Conservation (phyloP, 305 asterid genomes). For the Caryopteris hybrid region DNA sequence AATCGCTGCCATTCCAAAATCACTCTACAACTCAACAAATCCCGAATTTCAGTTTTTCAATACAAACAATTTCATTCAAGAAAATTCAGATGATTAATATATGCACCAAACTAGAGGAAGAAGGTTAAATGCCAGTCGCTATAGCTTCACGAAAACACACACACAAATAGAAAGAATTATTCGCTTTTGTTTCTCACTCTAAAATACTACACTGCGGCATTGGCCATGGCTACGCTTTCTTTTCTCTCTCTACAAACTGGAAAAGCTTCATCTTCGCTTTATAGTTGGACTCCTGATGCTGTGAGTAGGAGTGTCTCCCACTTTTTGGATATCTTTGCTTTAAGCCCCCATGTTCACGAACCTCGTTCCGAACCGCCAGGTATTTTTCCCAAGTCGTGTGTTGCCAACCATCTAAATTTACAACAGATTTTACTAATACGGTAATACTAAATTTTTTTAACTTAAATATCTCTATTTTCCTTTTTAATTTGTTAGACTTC, state of each 20-base stretch:
- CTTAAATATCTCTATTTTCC: not conserved
- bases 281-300: constrained; percentile 18
- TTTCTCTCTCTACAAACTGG: constrained; percentile 24
- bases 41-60: constrained; percentile 10
- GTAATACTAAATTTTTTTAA: not conserved
- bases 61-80: constrained; percentile 19
- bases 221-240: constrained; percentile 24
- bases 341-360: constrained; percentile 27
- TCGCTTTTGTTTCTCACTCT: constrained; percentile 21
- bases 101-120: not conserved
- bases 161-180: constrained; percentile 11
- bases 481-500: not conserved
- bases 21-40: not conserved
- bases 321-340: constrained; percentile 30
- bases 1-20: constrained; percentile 29
- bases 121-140: not conserved
- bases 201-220: constrained; percentile 31
- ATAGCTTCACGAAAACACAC: constrained; percentile 9
- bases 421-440: not conserved
- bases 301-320: constrained; percentile 27
- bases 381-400: not conserved
- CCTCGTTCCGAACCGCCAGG: constrained; percentile 45
- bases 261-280: constrained; percentile 30
- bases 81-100: not conserved
- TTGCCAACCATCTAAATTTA: not conserved